Percentiles rank a stretch among this genome's conserved stretches.
Conservation (phyloP, 768 basidiomycete genomes). For the Amanita pseudoporphyria region DNA sequence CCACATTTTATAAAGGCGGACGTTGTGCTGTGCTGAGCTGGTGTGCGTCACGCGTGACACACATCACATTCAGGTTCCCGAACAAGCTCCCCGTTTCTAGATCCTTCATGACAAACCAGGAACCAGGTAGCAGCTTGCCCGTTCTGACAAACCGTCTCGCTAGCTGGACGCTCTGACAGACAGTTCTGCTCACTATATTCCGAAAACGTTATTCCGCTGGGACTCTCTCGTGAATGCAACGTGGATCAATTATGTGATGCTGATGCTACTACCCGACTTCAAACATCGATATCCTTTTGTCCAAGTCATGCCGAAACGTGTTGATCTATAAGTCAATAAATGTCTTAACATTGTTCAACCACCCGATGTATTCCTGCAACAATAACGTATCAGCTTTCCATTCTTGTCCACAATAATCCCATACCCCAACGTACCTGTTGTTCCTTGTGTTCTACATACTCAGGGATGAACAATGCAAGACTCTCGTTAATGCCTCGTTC, state of each 20-base stretch:
- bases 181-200: too few relatives aligned
- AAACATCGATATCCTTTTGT: background rate
- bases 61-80: background rate
- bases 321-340: slow-evolving; percentile 1
- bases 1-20: too few relatives aligned
- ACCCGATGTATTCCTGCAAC: slow-evolving; percentile 79
- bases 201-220: too few relatives aligned
- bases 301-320: background rate
- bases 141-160: background rate
- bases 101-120: background rate
- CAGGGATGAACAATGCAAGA: slow-evolving; percentile 80
- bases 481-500: slow-evolving; percentile 84
- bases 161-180: too few relatives aligned
- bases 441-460: slow-evolving; percentile 86
- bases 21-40: background rate
- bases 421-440: slow-evolving; percentile 56
- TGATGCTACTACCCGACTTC: background rate
- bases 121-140: background rate
- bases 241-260: background rate
- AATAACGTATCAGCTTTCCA: background rate
- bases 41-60: background rate
- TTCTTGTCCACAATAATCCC: background rate
- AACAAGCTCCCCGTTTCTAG: background rate
- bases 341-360: slow-evolving; percentile 73
- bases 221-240: too few relatives aligned